Percentiles rank a stretch among this genome's conserved stretches.
These are phyloP conservation scores for Penicillium sp. DNA, from an alignment of 2,329 filamentous ascomycete genomes.

Conservation along the genomic window DNA sequence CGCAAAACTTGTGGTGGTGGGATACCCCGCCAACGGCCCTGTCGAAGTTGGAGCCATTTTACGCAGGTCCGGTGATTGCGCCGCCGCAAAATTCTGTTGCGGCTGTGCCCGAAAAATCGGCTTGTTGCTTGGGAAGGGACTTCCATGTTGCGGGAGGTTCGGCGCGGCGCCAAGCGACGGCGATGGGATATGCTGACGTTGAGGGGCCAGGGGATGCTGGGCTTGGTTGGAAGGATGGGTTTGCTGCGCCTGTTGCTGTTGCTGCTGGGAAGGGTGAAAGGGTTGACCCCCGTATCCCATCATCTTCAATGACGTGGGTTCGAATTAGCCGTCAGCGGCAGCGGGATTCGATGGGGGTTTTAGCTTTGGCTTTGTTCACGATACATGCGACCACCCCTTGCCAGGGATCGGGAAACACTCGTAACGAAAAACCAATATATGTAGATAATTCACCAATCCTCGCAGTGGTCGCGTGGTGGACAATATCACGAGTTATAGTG, in stretches of 20 bases:
- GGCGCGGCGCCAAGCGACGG: constrained; percentile 28
- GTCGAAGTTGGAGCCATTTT: constrained; percentile 35
- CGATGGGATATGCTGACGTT: constrained; percentile 32
- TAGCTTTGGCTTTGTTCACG: constrained; percentile 4
- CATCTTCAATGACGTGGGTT: constrained; percentile 27
- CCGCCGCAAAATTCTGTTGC: constrained; percentile 24
- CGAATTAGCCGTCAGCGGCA: constrained; percentile 17
- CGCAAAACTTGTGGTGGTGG: constrained; percentile 26
- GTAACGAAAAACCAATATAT: background rate
- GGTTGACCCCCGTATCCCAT: constrained; percentile 37
- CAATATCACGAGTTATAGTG: background rate
- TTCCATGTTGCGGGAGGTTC: constrained; percentile 27
- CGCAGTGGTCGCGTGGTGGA: constrained; percentile 1
- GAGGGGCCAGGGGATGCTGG: constrained; percentile 22
- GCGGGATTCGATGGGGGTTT: constrained; percentile 3
- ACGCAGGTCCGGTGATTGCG: constrained; percentile 33
- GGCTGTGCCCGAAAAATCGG: constrained; percentile 28
- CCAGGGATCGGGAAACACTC: background rate
- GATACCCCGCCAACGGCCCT: constrained; percentile 30
- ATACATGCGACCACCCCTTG: constrained; percentile 18
- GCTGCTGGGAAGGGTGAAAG: constrained; percentile 29
- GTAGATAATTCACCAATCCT: background rate
- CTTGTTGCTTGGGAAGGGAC: constrained; percentile 27
- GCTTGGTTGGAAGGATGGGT: constrained; percentile 16
- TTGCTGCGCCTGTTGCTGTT: constrained; percentile 22